Evolutionary conservation across 2,329 filamentous ascomycete genomes (phyloP).

Genomic region (Colletotrichum melonis): DNA sequence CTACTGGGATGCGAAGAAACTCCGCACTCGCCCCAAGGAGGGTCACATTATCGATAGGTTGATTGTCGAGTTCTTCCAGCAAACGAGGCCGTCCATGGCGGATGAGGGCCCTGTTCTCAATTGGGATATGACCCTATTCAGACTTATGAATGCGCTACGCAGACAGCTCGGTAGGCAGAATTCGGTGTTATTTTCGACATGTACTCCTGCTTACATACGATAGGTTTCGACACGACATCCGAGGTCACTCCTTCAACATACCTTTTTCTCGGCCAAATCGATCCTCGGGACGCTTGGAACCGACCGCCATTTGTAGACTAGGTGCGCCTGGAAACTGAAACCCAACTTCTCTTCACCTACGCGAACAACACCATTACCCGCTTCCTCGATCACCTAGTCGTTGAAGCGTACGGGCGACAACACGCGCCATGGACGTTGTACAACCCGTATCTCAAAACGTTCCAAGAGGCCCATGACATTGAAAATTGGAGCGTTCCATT

Average conservation of each 20-base stretch:
- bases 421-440: not conserved
- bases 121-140: not conserved
- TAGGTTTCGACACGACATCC: slow-evolving; percentile 1
- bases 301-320: slow-evolving; percentile 12
- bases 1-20: slow-evolving; percentile 15
- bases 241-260: not conserved
- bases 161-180: not conserved
- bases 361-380: not conserved
- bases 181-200: too few relatives aligned
- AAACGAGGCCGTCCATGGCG: not conserved
- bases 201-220: not conserved
- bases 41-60: not conserved
- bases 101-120: not conserved
- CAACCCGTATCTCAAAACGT: slow-evolving; percentile 14
- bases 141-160: not conserved
- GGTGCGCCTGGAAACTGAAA: not conserved
- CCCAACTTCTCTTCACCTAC: not conserved
- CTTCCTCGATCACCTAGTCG: slow-evolving; percentile 5
- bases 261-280: not conserved
- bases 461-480: not conserved
- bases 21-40: not conserved
- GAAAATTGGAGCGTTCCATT: not conserved
- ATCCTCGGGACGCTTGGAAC: not conserved
- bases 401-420: not conserved
- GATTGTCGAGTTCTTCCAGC: not conserved